Percentiles rank a stretch among this genome's conserved stretches.
phyloP scores from a whole-genome alignment of 345 rosid species.

The Dipteronia sinensis region DNA sequence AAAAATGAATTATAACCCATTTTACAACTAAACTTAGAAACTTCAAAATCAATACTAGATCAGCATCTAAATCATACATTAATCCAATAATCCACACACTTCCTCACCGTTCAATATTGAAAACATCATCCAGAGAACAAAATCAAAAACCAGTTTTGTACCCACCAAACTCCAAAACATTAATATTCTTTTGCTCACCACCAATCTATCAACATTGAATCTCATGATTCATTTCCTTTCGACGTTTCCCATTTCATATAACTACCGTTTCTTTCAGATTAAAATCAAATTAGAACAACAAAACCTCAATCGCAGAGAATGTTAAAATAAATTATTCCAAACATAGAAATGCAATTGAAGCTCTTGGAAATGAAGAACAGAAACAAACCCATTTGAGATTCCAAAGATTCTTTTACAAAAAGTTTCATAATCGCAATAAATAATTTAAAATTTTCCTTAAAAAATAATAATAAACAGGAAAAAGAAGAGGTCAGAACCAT shows the following conservation, averaged over 20 bases:
- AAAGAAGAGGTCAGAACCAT: background rate
- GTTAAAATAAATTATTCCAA: background rate
- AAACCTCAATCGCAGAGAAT: background rate
- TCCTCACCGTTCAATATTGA: background rate
- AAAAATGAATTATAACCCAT: background rate
- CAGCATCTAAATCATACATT: background rate
- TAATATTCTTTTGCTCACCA: background rate
- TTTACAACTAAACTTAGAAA: background rate
- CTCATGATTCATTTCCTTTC: background rate
- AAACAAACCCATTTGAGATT: background rate
- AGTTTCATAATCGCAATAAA: background rate
- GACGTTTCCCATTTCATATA: background rate
- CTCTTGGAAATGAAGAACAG: background rate
- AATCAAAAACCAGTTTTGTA: background rate
- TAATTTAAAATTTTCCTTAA: background rate
- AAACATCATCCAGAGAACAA: background rate
- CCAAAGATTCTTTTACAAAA: constrained; percentile 3
- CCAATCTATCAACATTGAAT: background rate
- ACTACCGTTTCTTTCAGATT: background rate
- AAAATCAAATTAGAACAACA: background rate
- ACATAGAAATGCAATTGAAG: constrained; percentile 17
- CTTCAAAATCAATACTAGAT: background rate
- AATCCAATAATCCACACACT: background rate
- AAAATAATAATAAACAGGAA: background rate
- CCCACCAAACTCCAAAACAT: constrained; percentile 11